Evolutionary conservation across 139 green algal genomes (phyloP).

Genomic region (Volvox reticuliferus): DNA sequence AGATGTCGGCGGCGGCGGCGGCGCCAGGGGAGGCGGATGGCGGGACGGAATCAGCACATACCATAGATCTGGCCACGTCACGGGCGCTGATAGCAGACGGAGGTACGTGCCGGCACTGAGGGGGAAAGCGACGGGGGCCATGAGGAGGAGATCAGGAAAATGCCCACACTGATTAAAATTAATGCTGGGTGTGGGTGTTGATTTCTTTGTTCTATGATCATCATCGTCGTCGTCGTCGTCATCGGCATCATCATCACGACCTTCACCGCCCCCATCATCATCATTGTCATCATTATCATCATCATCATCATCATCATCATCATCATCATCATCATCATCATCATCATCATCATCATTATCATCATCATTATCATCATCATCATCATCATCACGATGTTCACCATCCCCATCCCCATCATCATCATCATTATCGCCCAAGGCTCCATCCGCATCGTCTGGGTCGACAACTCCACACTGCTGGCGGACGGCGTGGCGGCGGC

Average conservation of each 20-base stretch:
- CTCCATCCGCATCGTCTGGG: constrained; percentile 22
- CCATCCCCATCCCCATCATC: neutral
- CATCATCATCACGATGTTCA: neutral
- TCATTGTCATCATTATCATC: neutral
- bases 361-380: no score
- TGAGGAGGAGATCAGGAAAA: no score
- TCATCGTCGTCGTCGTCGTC: no score
- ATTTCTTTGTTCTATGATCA: no score
- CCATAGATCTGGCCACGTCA: constrained; percentile 24
- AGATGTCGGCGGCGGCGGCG: neutral
- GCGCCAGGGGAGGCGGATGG: neutral
- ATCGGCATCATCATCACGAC: no score
- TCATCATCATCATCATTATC: neutral
- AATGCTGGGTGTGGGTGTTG: no score
- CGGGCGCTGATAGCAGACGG: constrained; percentile 17
- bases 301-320: no score
- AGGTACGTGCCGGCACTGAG: neutral
- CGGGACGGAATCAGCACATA: neutral
- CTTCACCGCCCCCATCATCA: neutral
- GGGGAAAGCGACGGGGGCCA: no score
- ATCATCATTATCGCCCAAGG: neutral
- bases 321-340: no score
- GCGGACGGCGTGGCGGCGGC: neutral
- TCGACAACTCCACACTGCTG: neutral
- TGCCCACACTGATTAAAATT: no score